Evolutionary conservation across 805 yeast genomes (phyloP).

Genomic region (Ogataea polymorpha): DNA sequence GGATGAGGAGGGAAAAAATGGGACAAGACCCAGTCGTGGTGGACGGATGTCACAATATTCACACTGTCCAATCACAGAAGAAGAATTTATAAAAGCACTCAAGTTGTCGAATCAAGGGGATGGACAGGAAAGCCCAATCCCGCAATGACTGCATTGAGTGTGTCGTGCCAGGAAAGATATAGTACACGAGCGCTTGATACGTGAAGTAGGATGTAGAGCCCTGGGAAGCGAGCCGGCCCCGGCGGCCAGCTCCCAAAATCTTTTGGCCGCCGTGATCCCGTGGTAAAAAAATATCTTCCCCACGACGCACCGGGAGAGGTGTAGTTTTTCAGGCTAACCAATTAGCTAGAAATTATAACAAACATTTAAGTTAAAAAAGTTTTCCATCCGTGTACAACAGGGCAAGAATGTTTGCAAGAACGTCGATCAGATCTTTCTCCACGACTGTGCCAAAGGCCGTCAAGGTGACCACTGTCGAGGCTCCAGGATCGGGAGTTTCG

Average conservation of each 20-base stretch:
- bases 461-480: slow-evolving; percentile 35
- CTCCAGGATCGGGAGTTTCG: slow-evolving; percentile 63
- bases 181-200: no score
- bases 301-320: slow-evolving; percentile 4
- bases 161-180: no score
- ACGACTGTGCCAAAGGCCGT: slow-evolving; percentile 46
- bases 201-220: no score
- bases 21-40: neutral
- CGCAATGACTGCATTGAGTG: no score
- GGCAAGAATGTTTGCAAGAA: slow-evolving; percentile 31
- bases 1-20: neutral
- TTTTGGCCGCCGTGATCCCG: neutral
- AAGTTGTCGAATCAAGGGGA: slow-evolving; percentile 1
- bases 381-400: slow-evolving; percentile 9
- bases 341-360: slow-evolving; percentile 11
- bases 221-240: neutral
- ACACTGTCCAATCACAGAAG: slow-evolving; percentile 18
- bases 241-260: neutral
- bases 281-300: slow-evolving; percentile 1
- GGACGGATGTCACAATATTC: slow-evolving; percentile 2
- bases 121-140: no score
- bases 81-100: slow-evolving; percentile 14
- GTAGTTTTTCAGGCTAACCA: slow-evolving; percentile 6
- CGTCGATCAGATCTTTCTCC: slow-evolving; percentile 34
- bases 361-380: slow-evolving; percentile 8